These are phyloP conservation scores for Russula compacta DNA, from an alignment of 768 basidiomycete genomes.

Conservation along the genomic window DNA sequence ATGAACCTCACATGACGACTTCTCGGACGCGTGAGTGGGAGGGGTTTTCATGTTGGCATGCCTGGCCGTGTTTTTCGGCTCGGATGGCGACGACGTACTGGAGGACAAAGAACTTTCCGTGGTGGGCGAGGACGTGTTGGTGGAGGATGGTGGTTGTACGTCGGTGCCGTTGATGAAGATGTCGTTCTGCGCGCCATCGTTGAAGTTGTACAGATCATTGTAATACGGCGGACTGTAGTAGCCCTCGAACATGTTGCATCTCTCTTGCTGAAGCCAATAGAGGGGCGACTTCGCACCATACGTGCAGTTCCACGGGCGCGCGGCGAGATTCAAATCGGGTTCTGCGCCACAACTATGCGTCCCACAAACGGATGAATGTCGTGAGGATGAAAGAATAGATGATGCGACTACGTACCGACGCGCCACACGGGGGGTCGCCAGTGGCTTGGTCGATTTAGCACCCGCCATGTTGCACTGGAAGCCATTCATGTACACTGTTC, in stretches of 20 bases:
- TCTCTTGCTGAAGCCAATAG: conserved; percentile 34
- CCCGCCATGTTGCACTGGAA: conserved; percentile 34
- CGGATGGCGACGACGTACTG: no score
- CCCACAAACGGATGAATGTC: not conserved
- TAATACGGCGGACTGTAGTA: conserved; percentile 29
- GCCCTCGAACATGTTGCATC: conserved; percentile 33
- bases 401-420: conserved; percentile 21
- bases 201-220: conserved; percentile 32
- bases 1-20: no score
- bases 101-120: no score
- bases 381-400: no score
- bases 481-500: conserved; percentile 31
- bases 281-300: conserved; percentile 31
- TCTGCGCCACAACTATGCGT: conserved; percentile 29
- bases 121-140: not conserved
- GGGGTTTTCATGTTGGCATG: no score
- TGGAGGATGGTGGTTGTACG: not conserved
- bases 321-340: conserved; percentile 17
- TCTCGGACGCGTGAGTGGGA: no score
- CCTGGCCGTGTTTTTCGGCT: no score
- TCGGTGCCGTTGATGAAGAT: conserved; percentile 28
- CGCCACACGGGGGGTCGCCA: conserved; percentile 29
- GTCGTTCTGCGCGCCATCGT: conserved; percentile 37
- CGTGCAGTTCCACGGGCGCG: conserved; percentile 31
- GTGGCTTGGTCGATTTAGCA: conserved; percentile 24